These are phyloP conservation scores for Knufia fluminis DNA, from an alignment of 2,329 filamentous ascomycete genomes.

Conservation along the genomic window DNA sequence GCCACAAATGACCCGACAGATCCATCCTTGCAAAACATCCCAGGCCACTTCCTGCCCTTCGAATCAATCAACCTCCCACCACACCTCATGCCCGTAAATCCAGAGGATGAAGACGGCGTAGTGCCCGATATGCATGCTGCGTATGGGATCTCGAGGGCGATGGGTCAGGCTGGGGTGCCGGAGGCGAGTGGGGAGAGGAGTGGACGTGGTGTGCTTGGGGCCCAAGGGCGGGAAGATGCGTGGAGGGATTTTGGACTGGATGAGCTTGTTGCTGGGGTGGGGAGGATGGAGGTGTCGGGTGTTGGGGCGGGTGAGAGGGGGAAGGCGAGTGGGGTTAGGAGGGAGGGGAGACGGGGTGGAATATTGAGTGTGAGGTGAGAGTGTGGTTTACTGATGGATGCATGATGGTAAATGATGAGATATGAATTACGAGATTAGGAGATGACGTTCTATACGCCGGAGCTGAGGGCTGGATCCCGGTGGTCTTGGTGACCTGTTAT, in stretches of 20 bases:
- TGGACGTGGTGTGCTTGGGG: constrained; percentile 15
- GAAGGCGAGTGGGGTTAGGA: constrained; percentile 5
- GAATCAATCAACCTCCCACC: constrained; percentile 54
- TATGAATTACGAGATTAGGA: not conserved
- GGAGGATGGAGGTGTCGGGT: constrained; percentile 1
- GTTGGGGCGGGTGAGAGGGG: not conserved
- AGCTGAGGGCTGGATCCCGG: too few relatives aligned
- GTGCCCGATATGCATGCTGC: constrained; percentile 59
- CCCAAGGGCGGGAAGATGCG: constrained; percentile 24
- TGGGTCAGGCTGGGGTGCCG: constrained; percentile 38
- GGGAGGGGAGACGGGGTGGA: constrained; percentile 11
- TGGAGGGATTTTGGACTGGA: constrained; percentile 50
- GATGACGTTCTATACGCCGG: not conserved
- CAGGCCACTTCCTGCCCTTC: constrained; percentile 38
- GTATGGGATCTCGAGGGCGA: constrained; percentile 56
- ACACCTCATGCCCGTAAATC: constrained; percentile 54
- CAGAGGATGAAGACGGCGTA: constrained; percentile 59
- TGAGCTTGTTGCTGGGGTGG: constrained; percentile 15
- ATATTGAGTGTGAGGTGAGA: constrained; percentile 3
- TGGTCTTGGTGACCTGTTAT: too few relatives aligned
- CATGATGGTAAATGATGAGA: not conserved
- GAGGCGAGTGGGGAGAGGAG: constrained; percentile 22
- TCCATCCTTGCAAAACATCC: constrained; percentile 22
- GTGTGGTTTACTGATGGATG: not conserved
- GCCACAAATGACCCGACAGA: constrained; percentile 12